Percentiles rank a stretch among this genome's conserved stretches.
Evolutionary conservation across 202 grass and related monocot species (phyloP).

Genomic region (Setaria viridis): DNA sequence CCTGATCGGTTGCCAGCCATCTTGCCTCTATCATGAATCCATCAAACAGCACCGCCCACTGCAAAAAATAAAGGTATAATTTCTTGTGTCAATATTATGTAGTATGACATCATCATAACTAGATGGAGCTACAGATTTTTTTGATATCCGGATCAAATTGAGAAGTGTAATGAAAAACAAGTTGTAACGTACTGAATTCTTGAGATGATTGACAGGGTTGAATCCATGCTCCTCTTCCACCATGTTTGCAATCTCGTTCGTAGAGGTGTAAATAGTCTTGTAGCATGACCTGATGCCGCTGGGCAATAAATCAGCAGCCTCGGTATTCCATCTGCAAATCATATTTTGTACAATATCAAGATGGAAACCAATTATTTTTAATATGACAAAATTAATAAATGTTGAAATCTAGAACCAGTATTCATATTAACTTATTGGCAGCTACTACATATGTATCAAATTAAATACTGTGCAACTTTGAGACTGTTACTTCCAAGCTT

Average conservation of each 20-base stretch:
- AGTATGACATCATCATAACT: no score
- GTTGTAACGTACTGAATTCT: conserved; percentile 42
- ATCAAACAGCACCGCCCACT: conserved; percentile 55
- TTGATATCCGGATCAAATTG: not conserved
- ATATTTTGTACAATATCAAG: not conserved
- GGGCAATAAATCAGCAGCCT: conserved; percentile 42
- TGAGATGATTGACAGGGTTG: conserved; percentile 48
- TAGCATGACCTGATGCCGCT: conserved; percentile 53
- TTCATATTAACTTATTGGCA: not conserved
- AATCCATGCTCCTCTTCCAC: conserved; percentile 41
- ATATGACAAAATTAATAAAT: not conserved
- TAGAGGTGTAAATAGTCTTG: conserved; percentile 41
- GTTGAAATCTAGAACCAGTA: not conserved
- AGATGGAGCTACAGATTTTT: no score
- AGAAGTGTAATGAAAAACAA: not conserved
- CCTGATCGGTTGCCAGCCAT: conserved; percentile 47
- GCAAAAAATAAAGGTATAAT: not conserved
- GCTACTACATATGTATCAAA: not conserved
- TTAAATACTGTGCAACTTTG: not conserved
- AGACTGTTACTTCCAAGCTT: conserved; percentile 6
- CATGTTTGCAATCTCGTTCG: conserved; percentile 49
- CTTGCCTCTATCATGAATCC: conserved; percentile 58
- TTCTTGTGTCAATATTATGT: no score
- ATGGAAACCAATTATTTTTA: not conserved
- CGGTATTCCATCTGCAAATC: conserved; percentile 42